Conservation (phyloP, 2,329 filamentous ascomycete genomes). For the Trichoderma oligosporum region DNA sequence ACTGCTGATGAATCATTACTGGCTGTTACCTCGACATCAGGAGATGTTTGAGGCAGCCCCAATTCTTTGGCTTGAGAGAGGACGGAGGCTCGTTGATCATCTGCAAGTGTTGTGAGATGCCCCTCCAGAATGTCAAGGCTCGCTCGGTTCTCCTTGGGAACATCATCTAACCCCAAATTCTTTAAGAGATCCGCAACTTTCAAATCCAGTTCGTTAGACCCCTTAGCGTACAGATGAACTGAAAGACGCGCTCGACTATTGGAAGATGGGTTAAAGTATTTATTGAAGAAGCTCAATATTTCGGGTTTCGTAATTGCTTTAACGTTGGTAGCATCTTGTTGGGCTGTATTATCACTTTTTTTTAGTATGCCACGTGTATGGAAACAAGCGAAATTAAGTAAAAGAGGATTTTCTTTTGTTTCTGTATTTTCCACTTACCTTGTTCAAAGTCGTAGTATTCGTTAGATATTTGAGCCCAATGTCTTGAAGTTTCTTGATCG, state of each 20-base stretch:
- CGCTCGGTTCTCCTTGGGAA: conserved; percentile 41
- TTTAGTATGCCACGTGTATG: background rate
- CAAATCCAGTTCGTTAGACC: conserved; percentile 44
- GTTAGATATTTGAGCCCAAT: conserved; percentile 80
- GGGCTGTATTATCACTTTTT: conserved; percentile 45
- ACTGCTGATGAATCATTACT: conserved; percentile 43
- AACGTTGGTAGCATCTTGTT: conserved; percentile 72
- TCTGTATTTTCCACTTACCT: no score
- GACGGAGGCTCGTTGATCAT: conserved; percentile 49
- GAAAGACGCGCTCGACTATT: conserved; percentile 73
- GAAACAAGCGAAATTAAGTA: background rate
- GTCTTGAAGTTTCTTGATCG: conserved; percentile 73
- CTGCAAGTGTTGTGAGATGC: conserved; percentile 48
- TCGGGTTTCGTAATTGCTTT: conserved; percentile 73
- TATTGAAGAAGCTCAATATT: conserved; percentile 73
- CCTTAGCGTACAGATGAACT: conserved; percentile 77
- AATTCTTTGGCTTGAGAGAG: conserved; percentile 45
- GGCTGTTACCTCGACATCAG: conserved; percentile 32
- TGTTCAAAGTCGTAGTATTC: conserved; percentile 89
- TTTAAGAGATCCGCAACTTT: conserved; percentile 42
- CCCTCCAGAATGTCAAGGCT: conserved; percentile 49
- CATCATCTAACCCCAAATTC: conserved; percentile 34
- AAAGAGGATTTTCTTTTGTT: no score
- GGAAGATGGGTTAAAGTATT: conserved; percentile 72
- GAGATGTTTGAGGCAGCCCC: conserved; percentile 36